Base-by-base conservation (phyloP, 2,329 filamentous ascomycete species). In the Fonsecaea pugnacius region DNA sequence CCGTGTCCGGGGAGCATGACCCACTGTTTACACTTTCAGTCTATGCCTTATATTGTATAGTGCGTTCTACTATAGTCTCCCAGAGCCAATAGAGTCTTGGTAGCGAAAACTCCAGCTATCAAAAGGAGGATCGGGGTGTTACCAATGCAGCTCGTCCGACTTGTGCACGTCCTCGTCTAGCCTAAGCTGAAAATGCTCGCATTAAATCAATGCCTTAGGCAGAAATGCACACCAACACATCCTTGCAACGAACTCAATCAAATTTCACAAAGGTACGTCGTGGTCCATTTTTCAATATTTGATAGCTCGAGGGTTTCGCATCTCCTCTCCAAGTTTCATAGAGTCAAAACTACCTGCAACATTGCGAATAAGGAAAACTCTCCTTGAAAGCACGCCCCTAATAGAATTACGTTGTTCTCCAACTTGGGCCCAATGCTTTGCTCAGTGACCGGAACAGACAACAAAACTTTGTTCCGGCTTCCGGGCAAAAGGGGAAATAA, bases 381-480 rank as follows among this genome's bases (percentile, higher is more conserved):
- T 48, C n/a, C 5, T 48, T 48, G 43, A 27, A 46, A 14, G 2
- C n/a, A 3, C 12, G 10, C 43, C 43, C 43, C 43, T 48, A 14
- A 21, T 5, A 48, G 24, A 48, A 48, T 48, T 1, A 48, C 43
- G n/a, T 48, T n/a, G 43, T 48, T 48, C n/a, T 48, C 43, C 2
- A 48, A 48, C 43, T 48, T 2, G 43, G 43, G n/a, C 9, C 43
- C 43, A 21, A 21, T 48, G 43, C 43, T 18, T 18, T 48, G 43
- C 43, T n/a, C 24, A 48, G 43, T 14, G 9, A 5, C 27, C 27
- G 43, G 43, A 48, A 48, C 43, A 48, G 43, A 48, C 43, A 21
- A 16, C 27, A n/a, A 48, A 48, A 48, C n/a, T 51, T 21, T 18
- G 18, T 51, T 51, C 46, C 46, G 46, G 46, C 46, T 51, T 51